Conservation (phyloP, 495 filamentous ascomycete species). For the Amniculicola lignicola region DNA sequence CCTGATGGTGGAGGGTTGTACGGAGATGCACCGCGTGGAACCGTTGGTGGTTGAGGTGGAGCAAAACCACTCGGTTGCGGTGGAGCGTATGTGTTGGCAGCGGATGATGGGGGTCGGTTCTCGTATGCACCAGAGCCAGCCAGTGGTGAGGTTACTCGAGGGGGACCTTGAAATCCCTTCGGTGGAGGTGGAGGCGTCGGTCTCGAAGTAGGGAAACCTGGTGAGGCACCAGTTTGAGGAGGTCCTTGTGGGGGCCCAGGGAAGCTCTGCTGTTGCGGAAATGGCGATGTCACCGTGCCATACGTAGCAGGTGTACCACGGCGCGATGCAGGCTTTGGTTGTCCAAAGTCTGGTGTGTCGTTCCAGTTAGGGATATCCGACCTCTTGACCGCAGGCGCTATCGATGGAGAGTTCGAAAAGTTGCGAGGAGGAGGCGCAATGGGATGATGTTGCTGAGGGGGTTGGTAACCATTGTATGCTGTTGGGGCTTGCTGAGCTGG, state of each 20-base stretch:
- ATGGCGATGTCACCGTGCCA: constrained; percentile 62
- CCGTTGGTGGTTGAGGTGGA: constrained; percentile 47
- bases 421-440: constrained; percentile 58
- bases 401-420: constrained; percentile 57
- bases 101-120: constrained; percentile 67
- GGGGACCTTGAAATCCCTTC: constrained; percentile 50
- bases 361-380: constrained; percentile 83
- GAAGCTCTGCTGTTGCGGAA: constrained; percentile 54
- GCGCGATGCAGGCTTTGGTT: constrained; percentile 66
- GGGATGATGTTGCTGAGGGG: constrained; percentile 36
- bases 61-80: constrained; percentile 46
- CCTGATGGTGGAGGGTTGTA: constrained; percentile 79
- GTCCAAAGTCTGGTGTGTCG: constrained; percentile 78
- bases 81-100: constrained; percentile 38
- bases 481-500: constrained; percentile 41
- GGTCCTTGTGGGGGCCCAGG: constrained; percentile 44
- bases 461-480: constrained; percentile 39
- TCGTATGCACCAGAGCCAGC: constrained; percentile 42
- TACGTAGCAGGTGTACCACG: constrained; percentile 64
- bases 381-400: constrained; percentile 63
- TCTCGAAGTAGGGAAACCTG: constrained; percentile 45
- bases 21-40: constrained; percentile 76
- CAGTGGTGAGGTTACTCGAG: constrained; percentile 54
- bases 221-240: constrained; percentile 39
- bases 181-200: constrained; percentile 57